phyloP scores from a whole-genome alignment of 257 asterid species.

The Linderniella brevidens region DNA sequence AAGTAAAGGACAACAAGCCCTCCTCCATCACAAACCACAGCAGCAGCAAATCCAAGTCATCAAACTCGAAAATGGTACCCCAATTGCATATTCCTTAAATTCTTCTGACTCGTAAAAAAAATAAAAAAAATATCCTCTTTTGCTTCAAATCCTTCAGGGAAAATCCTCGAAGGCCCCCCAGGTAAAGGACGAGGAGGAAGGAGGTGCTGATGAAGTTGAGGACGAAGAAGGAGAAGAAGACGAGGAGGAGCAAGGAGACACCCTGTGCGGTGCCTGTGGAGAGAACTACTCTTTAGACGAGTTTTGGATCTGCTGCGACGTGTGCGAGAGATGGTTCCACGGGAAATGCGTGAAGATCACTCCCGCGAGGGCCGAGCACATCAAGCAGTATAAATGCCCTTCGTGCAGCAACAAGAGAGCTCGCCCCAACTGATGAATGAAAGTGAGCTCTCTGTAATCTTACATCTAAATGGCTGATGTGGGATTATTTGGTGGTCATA shows the following conservation, averaged over 20 bases:
- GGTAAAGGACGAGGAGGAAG: slow-evolving; percentile 21
- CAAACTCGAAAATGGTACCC: slow-evolving; percentile 23
- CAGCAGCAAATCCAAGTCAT: slow-evolving; percentile 29
- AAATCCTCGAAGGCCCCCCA: slow-evolving; percentile 21
- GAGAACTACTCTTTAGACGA: slow-evolving; percentile 29
- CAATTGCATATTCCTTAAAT: background rate
- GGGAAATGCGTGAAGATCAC: slow-evolving; percentile 49
- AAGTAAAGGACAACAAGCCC: slow-evolving; percentile 22
- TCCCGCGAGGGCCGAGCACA: slow-evolving; percentile 44
- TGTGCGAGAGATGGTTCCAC: slow-evolving; percentile 49
- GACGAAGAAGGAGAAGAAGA: slow-evolving; percentile 11
- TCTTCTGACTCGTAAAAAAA: background rate
- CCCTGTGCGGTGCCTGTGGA: slow-evolving; percentile 37
- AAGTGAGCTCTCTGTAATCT: no score
- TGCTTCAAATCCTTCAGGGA: slow-evolving; percentile 12
- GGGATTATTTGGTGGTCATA: no score
- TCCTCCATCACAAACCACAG: slow-evolving; percentile 30
- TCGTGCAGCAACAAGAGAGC: slow-evolving; percentile 35
- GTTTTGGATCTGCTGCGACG: slow-evolving; percentile 39
- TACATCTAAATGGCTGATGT: no score
- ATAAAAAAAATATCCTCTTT: no score
- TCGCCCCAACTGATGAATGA: slow-evolving; percentile 9
- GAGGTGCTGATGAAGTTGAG: slow-evolving; percentile 22
- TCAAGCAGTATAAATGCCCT: slow-evolving; percentile 47
- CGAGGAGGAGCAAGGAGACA: slow-evolving; percentile 27